Evolutionary conservation across 2,329 filamentous ascomycete species (phyloP).

Genomic region (Ascochyta pisi): DNA sequence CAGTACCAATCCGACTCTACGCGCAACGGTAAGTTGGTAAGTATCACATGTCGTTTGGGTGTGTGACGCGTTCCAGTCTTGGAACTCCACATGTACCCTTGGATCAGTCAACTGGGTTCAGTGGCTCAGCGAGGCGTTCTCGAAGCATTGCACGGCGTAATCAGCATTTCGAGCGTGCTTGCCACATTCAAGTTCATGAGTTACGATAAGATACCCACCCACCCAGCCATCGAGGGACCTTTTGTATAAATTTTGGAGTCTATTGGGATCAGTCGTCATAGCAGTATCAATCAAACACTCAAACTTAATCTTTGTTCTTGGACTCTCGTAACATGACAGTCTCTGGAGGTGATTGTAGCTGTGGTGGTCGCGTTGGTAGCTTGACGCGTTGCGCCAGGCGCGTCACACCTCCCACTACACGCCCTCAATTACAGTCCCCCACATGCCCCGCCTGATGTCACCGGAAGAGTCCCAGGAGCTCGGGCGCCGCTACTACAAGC

Average conservation of each 20-base stretch:
- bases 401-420: not conserved
- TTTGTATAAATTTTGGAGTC: slow-evolving; percentile 15
- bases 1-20: slow-evolving; percentile 45
- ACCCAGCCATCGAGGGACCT: slow-evolving; percentile 16
- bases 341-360: not conserved
- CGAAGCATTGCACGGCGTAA: slow-evolving; percentile 22
- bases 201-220: slow-evolving; percentile 20
- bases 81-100: slow-evolving; percentile 44
- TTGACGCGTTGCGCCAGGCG: not conserved
- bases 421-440: not conserved
- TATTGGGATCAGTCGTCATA: slow-evolving; percentile 13
- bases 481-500: slow-evolving; percentile 45
- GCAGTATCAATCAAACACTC: slow-evolving; percentile 17
- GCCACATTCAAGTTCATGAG: slow-evolving; percentile 16
- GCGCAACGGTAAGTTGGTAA: slow-evolving; percentile 53
- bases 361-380: not conserved
- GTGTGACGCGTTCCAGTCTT: slow-evolving; percentile 46
- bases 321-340: not conserved
- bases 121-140: slow-evolving; percentile 19
- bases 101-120: slow-evolving; percentile 27
- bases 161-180: slow-evolving; percentile 20
- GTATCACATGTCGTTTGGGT: slow-evolving; percentile 51
- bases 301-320: not conserved
- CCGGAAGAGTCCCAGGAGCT: slow-evolving; percentile 46
- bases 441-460: slow-evolving; percentile 42